These are phyloP conservation scores for Podaxis mareebaensis DNA, from an alignment of 768 basidiomycete genomes.

Conservation along the genomic window DNA sequence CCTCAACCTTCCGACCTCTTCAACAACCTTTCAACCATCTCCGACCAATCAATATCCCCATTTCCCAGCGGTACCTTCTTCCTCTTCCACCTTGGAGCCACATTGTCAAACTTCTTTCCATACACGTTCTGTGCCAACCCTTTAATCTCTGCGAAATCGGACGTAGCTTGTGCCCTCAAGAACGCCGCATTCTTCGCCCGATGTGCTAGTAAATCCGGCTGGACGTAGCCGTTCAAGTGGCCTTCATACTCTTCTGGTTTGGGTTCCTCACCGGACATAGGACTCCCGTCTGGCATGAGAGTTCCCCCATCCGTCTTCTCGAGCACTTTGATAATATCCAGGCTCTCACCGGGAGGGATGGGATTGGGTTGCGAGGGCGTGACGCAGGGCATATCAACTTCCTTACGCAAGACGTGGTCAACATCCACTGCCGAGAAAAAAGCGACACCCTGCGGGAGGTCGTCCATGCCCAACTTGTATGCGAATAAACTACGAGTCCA, in stretches of 20 bases:
- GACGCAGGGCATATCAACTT: slow-evolving; percentile 93
- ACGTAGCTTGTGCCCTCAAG: slow-evolving; percentile 75
- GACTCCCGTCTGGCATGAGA: slow-evolving; percentile 55
- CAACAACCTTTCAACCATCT: slow-evolving; percentile 36
- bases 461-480: slow-evolving; percentile 91
- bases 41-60: slow-evolving; percentile 44
- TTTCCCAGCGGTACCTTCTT: slow-evolving; percentile 36
- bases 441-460: slow-evolving; percentile 91
- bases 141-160: slow-evolving; percentile 70
- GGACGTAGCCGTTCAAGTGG: slow-evolving; percentile 49
- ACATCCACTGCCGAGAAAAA: slow-evolving; percentile 98
- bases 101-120: slow-evolving; percentile 42
- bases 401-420: slow-evolving; percentile 88
- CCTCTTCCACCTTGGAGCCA: slow-evolving; percentile 19
- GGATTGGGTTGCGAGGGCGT: slow-evolving; percentile 88
- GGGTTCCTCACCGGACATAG: slow-evolving; percentile 40
- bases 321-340: slow-evolving; percentile 70
- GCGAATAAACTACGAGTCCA: slow-evolving; percentile 95
- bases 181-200: slow-evolving; percentile 65
- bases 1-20: not conserved
- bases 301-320: slow-evolving; percentile 71
- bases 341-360: slow-evolving; percentile 85
- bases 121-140: slow-evolving; percentile 57
- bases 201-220: slow-evolving; percentile 64
- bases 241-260: slow-evolving; percentile 24